phyloP scores from a whole-genome alignment of 306 rosid species.

The Abrus pulchellus region DNA sequence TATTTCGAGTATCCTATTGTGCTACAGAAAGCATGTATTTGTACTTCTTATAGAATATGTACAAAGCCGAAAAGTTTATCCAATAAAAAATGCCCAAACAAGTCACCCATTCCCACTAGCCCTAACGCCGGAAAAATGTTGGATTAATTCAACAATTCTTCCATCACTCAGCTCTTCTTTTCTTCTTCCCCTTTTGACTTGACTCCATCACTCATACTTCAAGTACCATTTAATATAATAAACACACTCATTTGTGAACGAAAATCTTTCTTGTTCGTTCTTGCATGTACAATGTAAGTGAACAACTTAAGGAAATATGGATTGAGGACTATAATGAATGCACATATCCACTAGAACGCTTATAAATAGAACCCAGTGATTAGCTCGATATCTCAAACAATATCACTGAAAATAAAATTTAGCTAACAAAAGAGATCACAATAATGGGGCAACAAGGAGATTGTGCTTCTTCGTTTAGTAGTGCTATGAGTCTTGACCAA shows the following conservation, averaged over 20 bases:
- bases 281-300: conserved; percentile 41
- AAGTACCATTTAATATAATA: neutral
- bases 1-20: neutral
- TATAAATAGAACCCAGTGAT: conserved; percentile 37
- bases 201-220: neutral
- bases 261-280: conserved; percentile 7
- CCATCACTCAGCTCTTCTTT: neutral
- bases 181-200: conserved; percentile 2
- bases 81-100: neutral
- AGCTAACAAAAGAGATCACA: conserved; percentile 13
- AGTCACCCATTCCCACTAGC: neutral
- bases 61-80: neutral
- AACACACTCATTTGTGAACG: neutral
- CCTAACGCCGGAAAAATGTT: neutral
- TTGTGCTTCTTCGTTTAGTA: conserved; percentile 46
- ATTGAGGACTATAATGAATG: conserved; percentile 13
- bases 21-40: neutral
- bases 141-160: conserved; percentile 17
- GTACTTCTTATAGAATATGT: neutral
- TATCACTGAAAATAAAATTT: neutral
- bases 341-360: conserved; percentile 1
- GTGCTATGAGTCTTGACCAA: conserved; percentile 54
- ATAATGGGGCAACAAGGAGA: conserved; percentile 21
- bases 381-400: conserved; percentile 10
- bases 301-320: conserved; percentile 26